These are phyloP conservation scores for Xanthoparmelia taractica DNA, from an alignment of 495 filamentous ascomycete species.

Conservation along the genomic window DNA sequence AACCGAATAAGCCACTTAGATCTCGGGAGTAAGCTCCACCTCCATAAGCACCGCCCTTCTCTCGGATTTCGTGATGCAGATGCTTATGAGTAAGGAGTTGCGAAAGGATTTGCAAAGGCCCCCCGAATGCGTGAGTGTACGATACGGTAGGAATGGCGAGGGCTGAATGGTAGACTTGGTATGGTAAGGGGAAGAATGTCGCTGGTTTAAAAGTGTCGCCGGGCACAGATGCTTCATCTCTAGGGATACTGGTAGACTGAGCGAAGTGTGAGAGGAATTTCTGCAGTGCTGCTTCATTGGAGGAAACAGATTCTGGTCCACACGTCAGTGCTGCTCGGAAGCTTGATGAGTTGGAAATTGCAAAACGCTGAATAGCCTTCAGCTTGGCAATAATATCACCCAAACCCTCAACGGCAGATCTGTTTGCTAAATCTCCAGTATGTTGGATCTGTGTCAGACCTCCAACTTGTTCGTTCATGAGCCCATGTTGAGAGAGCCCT, in stretches of 20 bases:
- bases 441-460: constrained; percentile 84
- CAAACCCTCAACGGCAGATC: constrained; percentile 50
- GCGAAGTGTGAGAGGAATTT: constrained; percentile 58
- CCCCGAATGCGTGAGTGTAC: constrained; percentile 66
- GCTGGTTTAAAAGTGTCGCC: constrained; percentile 43
- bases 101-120: constrained; percentile 77
- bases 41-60: constrained; percentile 96
- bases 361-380: constrained; percentile 74
- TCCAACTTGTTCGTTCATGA: constrained; percentile 68
- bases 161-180: constrained; percentile 91
- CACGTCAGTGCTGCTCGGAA: constrained; percentile 85
- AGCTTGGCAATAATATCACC: constrained; percentile 75
- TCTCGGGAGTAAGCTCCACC: constrained; percentile 77
- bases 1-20: constrained; percentile 78
- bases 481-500: constrained; percentile 60
- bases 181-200: constrained; percentile 87
- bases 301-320: constrained; percentile 55
- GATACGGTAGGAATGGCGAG: constrained; percentile 75
- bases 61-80: constrained; percentile 92
- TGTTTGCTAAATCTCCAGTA: constrained; percentile 59
- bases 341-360: constrained; percentile 47
- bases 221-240: constrained; percentile 27
- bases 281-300: constrained; percentile 66
- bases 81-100: constrained; percentile 96
- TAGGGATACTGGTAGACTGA: constrained; percentile 32